Base-by-base conservation (phyloP, 1,284 basidiomycete genomes). In the Somion occarium region DNA sequence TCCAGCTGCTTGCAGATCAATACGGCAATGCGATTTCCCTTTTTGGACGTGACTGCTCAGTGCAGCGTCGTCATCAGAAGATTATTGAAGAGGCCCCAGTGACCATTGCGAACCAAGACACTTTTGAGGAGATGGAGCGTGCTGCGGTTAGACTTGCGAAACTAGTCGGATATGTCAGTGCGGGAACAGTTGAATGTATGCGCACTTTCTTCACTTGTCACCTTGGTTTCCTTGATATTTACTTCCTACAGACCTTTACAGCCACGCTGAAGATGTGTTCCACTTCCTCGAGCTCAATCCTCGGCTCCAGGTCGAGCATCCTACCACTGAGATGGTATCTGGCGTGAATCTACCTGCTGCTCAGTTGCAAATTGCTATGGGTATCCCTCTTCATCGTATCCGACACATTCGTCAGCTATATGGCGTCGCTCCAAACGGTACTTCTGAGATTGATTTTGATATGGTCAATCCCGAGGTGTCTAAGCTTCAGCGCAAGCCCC, bases 21-120 rank as follows among this genome's bases (percentile, higher is more conserved):
- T 99, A 99, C 69, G 97, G 97, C 54, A 98, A 98, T 69, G 97
- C 97, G 34, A 99, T 99, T 65, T 98, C 95, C 49, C 80, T 99
- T 51, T 99, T 99, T 64, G 97, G 97, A 62, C 95, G 97, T 69
- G 97, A 99, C 70, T 99, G 97, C 70, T 99, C 97, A 51, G 97
- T 99, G 46, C 97, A 99, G 73, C 91, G 97, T 63, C 91, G 97
- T 58, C 97, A 99, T 73, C 97, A 99, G 71, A 99, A 99, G 78
- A 99, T 99, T 61, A 99, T 99, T 55, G 97, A 99, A 73, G 97
- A 99, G 71, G 97, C 97, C 7, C 97, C 97, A 23, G 96, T 99
- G 47, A 98, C 96, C 19, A 98, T 99, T 59, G 97, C 97, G 18
- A 88, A 84, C 63, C 87, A 83, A 46, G 88, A 88, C 43, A 95